Base-by-base conservation (phyloP, 345 rosid species). In the Carallia pectinifolia region DNA sequence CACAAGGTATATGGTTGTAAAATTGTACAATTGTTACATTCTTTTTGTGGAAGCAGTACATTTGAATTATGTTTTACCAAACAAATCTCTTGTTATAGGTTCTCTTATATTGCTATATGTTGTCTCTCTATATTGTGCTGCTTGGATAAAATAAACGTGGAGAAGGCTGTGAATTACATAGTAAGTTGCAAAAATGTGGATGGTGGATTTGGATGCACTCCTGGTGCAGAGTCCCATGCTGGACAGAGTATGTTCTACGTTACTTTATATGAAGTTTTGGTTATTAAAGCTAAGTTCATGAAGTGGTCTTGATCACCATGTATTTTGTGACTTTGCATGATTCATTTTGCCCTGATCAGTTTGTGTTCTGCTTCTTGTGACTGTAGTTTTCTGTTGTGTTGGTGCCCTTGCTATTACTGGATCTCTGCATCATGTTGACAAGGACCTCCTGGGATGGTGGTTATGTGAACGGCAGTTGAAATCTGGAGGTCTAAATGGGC, bases 401-500 rank as follows among this genome's bases (percentile, higher is more conserved):
- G 97, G 85, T 75, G 98, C 98, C 31, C 97, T 95, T 76, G 99
- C 99, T 56, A 74, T 95, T 65, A 84, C 86, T 0, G 96, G 97
- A 71, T 83, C 87, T 53, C 89, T 95, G 58, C 97, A 89, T 84
- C 91, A 80, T 67, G 80, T 95, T 63, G 92, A 95, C 74, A 90
- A 87, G 89, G 99, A 94, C 90, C 86, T 86, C 38, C 96, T 95
- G 8, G 97, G 97, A 1, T 92, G 97, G 97, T 92, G 97, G 99
- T 77, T 95, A 80, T 92, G 97, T 66, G 92, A 92, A 71, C 80
- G 94, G 56, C 99, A 92, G 84, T 86, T 74, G 59, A 82, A 89
- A 74, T 72, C 85, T 31, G 97, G 97, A 66, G 99, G 96, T 73
- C 78, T 92, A 31, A 92, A 88, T 77, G 96, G 99, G 30, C 89